Evolutionary conservation across 2,329 filamentous ascomycete genomes (phyloP).

Genomic region (Ophiostoma piceae): DNA sequence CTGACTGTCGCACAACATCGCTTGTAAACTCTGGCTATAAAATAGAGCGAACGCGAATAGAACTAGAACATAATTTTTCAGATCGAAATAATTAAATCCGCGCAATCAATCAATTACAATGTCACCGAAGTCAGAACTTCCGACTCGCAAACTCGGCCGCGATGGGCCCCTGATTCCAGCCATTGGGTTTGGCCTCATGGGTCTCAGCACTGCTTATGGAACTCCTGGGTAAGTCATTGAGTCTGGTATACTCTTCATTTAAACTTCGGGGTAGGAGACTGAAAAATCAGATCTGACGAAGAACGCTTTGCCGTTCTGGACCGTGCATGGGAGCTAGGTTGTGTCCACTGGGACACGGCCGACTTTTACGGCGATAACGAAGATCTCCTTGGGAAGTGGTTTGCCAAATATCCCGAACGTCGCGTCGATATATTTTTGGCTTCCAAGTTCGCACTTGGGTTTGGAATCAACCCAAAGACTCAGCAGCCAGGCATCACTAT

Average conservation of each 20-base stretch:
- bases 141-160: conserved; percentile 45
- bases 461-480: conserved; percentile 17
- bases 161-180: conserved; percentile 47
- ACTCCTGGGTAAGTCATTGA: conserved; percentile 20
- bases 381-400: conserved; percentile 47
- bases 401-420: conserved; percentile 44
- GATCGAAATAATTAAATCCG: neutral
- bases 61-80: neutral
- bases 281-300: conserved; percentile 32
- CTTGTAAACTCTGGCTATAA: neutral
- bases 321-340: conserved; percentile 43
- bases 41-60: neutral
- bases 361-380: conserved; percentile 46
- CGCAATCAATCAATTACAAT: neutral
- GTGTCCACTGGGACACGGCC: conserved; percentile 48
- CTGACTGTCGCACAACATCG: too few relatives aligned
- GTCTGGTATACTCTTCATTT: neutral
- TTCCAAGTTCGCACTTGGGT: conserved; percentile 30
- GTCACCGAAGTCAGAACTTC: conserved; percentile 21
- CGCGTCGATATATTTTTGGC: conserved; percentile 47
- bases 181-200: conserved; percentile 53
- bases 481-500: conserved; percentile 15
- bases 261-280: neutral
- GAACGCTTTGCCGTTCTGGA: conserved; percentile 44
- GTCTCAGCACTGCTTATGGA: conserved; percentile 39